Base-by-base conservation (phyloP, 108 stramenopile genomes). In the Skeletonema menzelii region DNA sequence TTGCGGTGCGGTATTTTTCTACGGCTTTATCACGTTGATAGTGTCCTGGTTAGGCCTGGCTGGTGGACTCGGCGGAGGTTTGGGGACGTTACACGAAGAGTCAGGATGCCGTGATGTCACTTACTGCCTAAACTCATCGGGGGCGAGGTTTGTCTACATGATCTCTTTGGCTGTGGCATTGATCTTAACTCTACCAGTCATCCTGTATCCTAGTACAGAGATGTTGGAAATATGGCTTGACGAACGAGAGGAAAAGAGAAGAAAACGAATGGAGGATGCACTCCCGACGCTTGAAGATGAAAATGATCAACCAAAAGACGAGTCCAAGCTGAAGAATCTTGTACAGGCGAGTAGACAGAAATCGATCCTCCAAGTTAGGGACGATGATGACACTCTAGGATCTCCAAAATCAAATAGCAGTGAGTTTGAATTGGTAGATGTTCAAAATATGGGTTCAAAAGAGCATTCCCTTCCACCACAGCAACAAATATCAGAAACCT, bases 141-240 rank as follows among this genome's bases (percentile, higher is more conserved):
- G 56, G 24, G 71, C 77, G 20, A 68, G 68, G 56, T 72, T 65
- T 47, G 76, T 82, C n/a, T 77, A 77, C 59, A 73, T 77, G 80
- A 44, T 82, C 2, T 77, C 80, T 12, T 61, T 82, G 65, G 76
- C 76, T 5, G 72, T 75, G 40, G 80, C 80, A 19, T 67, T 82
- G 42, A 47, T 82, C 37, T 53, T 82, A 68, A 82, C 80, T 49
- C 76, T 82, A 8, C 80, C 80, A 8, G 80, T 82, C 64, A 82
- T 82, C 35, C 65, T 82, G 3, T 82, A 77, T 73, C 80, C 80
- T 5, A 77, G 76, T 73, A 82, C 80, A 19, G 63, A 82, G 59
- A 74, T 82, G 73, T 49, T 82, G 58, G 80, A 82, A 34, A 61
- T 82, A 42, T 80, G 73, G 79, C 63, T 80, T 20, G 79, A 80